Base-by-base conservation (phyloP, 805 yeast species). In the Teunomyces panamensis region DNA sequence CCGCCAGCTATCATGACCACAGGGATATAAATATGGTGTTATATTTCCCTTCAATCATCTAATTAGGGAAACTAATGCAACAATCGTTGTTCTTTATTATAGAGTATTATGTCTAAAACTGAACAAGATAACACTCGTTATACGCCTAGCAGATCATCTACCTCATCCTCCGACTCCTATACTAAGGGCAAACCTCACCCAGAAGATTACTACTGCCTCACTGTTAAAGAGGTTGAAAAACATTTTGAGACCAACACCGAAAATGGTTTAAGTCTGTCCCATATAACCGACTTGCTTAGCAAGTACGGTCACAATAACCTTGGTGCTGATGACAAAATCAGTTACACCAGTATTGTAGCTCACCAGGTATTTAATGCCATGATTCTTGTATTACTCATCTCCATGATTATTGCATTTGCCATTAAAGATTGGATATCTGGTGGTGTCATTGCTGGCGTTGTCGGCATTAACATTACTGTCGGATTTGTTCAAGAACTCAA, bases 381-480 rank as follows among this genome's bases (percentile, higher is more conserved):
- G 94, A 82, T 85, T 43, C 65, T 86, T 53, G 92, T 86, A 7
- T 71, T 85, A 53, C 65, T 85, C 45, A 83, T 84, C 32, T 80
- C 89, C 13, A 79, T 83, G 86, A 63, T 81, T 16, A 84, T 86
- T 44, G 83, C 91, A 4, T 74, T 85, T 43, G 90, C 85, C 16
- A 84, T 87, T 53, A 73, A 74, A 49, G 92, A 87, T 62, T 86
- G 88, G 85, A 87, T 86, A 53, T 82, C 89, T 7, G 94, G 90
- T 43, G 94, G 92, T 46, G 92, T 87, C 30, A 84, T 86, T 60
- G 82, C 80, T 1, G 84, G 79, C 42, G 91, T 87, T 20, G 80
- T 87, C 28, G 61, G 63, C 29, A 72, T 86, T 47, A 86, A 86
- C 58, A 80, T 86, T 32, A 65, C 67, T 27, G 84, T 86, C 48